These are phyloP conservation scores for Soucietia sequanensis DNA, from an alignment of 805 yeast genomes.

Conservation along the genomic window DNA sequence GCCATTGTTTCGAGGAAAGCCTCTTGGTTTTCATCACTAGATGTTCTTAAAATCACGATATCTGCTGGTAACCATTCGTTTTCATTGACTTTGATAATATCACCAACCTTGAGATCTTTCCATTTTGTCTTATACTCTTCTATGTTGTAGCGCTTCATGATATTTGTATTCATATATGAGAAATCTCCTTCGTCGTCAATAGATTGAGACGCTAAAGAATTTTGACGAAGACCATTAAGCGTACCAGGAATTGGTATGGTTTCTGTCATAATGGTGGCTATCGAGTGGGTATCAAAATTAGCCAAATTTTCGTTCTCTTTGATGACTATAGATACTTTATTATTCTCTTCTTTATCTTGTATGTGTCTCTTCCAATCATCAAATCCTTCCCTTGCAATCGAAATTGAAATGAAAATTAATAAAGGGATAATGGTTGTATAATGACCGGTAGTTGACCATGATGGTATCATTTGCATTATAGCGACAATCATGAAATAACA, in stretches of 20 bases:
- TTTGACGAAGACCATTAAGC: constrained; percentile 2
- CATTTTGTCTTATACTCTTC: constrained; percentile 46
- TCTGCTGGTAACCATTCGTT: constrained; percentile 98
- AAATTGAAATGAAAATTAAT: constrained; percentile 78
- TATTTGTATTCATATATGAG: constrained; percentile 11
- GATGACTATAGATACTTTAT: constrained; percentile 30
- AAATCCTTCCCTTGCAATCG: constrained; percentile 89
- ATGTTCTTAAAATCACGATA: constrained; percentile 66
- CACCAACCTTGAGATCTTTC: constrained; percentile 87
- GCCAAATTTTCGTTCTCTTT: constrained; percentile 29
- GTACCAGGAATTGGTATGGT: constrained; percentile 22
- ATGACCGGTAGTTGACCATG: constrained; percentile 97
- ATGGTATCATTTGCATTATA: constrained; percentile 91
- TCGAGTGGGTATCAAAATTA: constrained; percentile 35
- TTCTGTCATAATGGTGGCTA: constrained; percentile 39
- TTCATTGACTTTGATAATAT: constrained; percentile 65
- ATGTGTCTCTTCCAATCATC: constrained; percentile 89
- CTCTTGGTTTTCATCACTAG: constrained; percentile 55
- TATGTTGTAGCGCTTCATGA: constrained; percentile 30
- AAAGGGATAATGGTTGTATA: constrained; percentile 92
- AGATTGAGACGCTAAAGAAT: constrained; percentile 1
- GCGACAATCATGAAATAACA: constrained; percentile 87
- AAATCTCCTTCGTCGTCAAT: constrained; percentile 6
- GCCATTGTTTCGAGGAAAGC: constrained; percentile 94
- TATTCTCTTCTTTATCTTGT: constrained; percentile 83